Evolutionary conservation across 2,329 filamentous ascomycete genomes (phyloP), one percentile per base, ranked within the genome.

Genomic region (Phialocephala sp.): DNA sequence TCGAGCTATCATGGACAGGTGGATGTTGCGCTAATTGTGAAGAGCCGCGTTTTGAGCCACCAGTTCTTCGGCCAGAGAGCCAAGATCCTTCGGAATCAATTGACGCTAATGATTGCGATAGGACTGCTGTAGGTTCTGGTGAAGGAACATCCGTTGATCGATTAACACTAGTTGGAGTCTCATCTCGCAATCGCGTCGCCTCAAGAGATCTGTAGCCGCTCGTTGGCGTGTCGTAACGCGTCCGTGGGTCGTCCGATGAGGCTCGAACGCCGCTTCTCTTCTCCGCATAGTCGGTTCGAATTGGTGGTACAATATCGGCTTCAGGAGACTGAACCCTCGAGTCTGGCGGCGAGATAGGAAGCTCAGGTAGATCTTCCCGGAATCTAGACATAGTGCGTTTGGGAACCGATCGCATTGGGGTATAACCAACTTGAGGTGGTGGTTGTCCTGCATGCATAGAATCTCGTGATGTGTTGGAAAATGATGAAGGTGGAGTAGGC

Each of bases 61-160:
- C 79, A 69, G 80, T 63, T 70, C 79, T 78, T 64, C 89, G 89
- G 18, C 94, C 93, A 3, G 93, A 95, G 54, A 99, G 88, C 95
- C 95, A 99, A 0, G 94, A 97, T 4, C 87, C 95, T 80, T 99
- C 95, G 0, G 94, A 97, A 75, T 97, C 95, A 66, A 98, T 92
- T 0, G 94, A 97, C 1, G 93, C 95, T 20, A 98, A 84, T 0
- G 94, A 98, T 77, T 94, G 90, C 36, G 93, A 92, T 75, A 93
- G 79, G 43, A 69, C 85, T 73, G 60, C 76, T 71, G 60, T 76
- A 41, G 80, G 84, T 71, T 84, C 89, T 20, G 82, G 87, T 5
- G 84, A 88, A 32, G 80, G 76, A 27, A 81, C 79, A 4, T 79
- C 74, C 57, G 68, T 71, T 68, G 70, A 76, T 67, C 75, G 79